Evolutionary conservation across 139 green algal species (phyloP).

Genomic region (Spirogloea muscicola): DNA sequence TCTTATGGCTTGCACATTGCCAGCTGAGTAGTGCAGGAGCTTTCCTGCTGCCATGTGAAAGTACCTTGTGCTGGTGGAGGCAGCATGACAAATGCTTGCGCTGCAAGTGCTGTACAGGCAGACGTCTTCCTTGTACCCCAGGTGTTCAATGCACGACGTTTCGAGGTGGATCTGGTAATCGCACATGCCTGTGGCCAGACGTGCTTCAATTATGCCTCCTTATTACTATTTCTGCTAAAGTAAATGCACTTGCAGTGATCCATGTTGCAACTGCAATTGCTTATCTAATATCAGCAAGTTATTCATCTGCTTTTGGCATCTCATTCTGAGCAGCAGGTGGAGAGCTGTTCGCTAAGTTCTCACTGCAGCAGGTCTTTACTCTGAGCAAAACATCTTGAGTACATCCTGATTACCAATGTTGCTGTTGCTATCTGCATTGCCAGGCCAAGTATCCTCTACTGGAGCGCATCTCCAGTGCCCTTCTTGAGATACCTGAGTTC

Average conservation of each 20-base stretch:
- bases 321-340: neutral
- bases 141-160: constrained; percentile 3
- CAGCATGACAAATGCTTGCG: neutral
- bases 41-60: neutral
- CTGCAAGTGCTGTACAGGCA: neutral
- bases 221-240: constrained; percentile 4
- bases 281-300: neutral
- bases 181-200: neutral
- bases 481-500: neutral
- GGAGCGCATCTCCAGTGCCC: neutral
- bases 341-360: neutral
- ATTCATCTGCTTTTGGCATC: neutral
- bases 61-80: neutral
- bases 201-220: neutral
- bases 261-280: neutral
- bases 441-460: neutral
- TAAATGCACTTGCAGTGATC: neutral
- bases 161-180: neutral
- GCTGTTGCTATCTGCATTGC: too few relatives aligned
- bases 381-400: neutral
- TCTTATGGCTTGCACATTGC: neutral
- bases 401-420: too few relatives aligned
- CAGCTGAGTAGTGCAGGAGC: too few relatives aligned
- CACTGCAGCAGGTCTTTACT: neutral
- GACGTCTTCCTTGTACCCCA: constrained; percentile 4